Conservation (phyloP, 768 basidiomycete species). For the Tylopilus subfusipes region DNA sequence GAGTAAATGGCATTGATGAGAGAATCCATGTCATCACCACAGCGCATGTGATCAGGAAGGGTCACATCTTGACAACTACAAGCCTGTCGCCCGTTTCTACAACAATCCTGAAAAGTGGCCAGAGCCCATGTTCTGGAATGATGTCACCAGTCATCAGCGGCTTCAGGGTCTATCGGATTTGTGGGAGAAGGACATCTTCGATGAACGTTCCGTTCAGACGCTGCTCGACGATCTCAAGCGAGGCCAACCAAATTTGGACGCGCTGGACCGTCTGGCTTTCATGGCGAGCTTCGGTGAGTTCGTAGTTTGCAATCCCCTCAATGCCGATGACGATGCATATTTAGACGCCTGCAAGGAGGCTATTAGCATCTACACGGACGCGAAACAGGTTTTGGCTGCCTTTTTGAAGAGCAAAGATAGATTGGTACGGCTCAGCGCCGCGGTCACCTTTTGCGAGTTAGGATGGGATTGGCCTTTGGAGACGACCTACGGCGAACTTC, state of each 20-base stretch:
- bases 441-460: conserved; percentile 26
- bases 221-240: conserved; percentile 19
- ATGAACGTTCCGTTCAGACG: conserved; percentile 14
- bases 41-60: too few species aligned
- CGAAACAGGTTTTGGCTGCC: conserved; percentile 7
- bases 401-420: conserved; percentile 16
- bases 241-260: conserved; percentile 16
- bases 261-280: conserved; percentile 28
- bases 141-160: conserved; percentile 17
- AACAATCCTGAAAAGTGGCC: conserved; percentile 24
- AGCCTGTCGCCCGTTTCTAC: conserved; percentile 22
- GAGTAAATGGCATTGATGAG: too few species aligned
- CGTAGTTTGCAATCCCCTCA: neutral
- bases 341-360: conserved; percentile 18
- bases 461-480: conserved; percentile 19
- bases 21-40: too few species aligned
- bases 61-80: conserved; percentile 32
- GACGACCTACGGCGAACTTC: neutral
- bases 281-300: conserved; percentile 29
- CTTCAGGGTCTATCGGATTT: conserved; percentile 14
- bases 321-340: neutral
- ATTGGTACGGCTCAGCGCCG: conserved; percentile 23
- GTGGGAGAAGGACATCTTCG: conserved; percentile 33
- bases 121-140: conserved; percentile 31
- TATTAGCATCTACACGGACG: neutral